These are phyloP conservation scores for Ochromonas danica DNA, from an alignment of 108 stramenopile species.

Conservation along the genomic window DNA sequence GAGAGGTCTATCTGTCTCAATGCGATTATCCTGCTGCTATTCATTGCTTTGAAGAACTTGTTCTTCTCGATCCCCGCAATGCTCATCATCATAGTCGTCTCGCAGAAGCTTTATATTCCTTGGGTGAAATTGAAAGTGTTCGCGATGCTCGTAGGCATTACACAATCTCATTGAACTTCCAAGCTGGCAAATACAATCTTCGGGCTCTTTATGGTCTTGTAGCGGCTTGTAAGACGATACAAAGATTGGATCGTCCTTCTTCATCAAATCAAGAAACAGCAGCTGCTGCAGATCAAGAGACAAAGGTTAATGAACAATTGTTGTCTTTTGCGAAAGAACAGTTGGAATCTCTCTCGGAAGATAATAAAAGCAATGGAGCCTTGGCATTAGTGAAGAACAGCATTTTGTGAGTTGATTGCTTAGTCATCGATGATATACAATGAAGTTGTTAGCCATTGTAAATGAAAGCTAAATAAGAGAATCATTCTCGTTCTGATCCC, in stretches of 20 bases:
- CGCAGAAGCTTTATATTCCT: conserved; percentile 5
- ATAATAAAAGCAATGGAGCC: no score
- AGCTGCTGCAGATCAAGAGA: neutral
- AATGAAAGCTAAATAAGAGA: no score
- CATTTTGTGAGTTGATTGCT: no score
- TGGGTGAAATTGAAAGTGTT: neutral
- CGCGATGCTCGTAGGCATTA: neutral
- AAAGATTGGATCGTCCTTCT: no score
- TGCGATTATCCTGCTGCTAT: conserved; percentile 1
- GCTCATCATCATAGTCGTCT: neutral
- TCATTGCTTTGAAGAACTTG: conserved; percentile 25
- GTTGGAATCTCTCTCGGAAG: neutral
- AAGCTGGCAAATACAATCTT: neutral
- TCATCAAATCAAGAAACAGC: neutral
- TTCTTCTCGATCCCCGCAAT: neutral
- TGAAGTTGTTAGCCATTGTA: no score
- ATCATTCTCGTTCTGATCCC: no score
- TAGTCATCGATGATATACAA: no score
- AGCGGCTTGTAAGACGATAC: neutral
- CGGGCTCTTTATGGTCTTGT: neutral
- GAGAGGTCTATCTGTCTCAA: neutral
- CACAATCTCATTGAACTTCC: conserved; percentile 8
- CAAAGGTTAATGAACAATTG: neutral
- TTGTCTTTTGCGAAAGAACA: neutral
- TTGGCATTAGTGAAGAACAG: no score